Evolutionary conservation across 176 grass and related monocot species (phyloP).

Genomic region (Bonia amplexicaulis): DNA sequence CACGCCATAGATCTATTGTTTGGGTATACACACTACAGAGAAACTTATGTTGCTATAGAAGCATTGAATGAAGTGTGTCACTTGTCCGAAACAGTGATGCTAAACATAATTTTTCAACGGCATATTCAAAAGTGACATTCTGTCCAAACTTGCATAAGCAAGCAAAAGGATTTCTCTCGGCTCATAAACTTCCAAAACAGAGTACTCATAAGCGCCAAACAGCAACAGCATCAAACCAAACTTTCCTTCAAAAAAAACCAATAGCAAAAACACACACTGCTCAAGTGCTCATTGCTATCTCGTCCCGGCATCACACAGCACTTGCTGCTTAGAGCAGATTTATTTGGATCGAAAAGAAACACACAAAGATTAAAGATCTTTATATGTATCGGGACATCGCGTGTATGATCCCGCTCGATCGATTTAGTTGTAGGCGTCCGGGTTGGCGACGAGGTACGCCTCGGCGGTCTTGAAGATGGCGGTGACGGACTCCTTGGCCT

Average conservation of each 20-base stretch:
- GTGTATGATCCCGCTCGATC: background rate
- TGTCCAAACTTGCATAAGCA: background rate
- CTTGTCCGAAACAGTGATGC: background rate
- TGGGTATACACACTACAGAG: no score
- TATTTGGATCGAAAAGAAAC: background rate
- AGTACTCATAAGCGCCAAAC: background rate
- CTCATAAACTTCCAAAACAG: background rate
- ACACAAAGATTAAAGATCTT: background rate
- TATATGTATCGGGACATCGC: background rate
- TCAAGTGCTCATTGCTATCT: background rate
- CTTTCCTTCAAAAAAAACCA: background rate
- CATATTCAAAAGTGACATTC: background rate
- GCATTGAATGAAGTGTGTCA: background rate
- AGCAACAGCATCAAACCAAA: background rate
- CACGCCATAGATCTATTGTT: background rate
- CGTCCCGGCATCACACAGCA: background rate
- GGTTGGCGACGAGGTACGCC: constrained; percentile 59
- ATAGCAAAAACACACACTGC: background rate
- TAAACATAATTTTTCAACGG: background rate
- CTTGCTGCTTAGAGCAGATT: background rate
- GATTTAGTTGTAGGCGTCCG: constrained; percentile 46
- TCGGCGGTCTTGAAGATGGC: constrained; percentile 52
- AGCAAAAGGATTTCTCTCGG: background rate
- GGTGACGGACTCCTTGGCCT: constrained; percentile 46
- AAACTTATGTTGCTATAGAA: no score